Evolutionary conservation across 1,139 yeast species (phyloP), one percentile per base, ranked within the genome.

Genomic region (Trichomonascaceae sp.): DNA sequence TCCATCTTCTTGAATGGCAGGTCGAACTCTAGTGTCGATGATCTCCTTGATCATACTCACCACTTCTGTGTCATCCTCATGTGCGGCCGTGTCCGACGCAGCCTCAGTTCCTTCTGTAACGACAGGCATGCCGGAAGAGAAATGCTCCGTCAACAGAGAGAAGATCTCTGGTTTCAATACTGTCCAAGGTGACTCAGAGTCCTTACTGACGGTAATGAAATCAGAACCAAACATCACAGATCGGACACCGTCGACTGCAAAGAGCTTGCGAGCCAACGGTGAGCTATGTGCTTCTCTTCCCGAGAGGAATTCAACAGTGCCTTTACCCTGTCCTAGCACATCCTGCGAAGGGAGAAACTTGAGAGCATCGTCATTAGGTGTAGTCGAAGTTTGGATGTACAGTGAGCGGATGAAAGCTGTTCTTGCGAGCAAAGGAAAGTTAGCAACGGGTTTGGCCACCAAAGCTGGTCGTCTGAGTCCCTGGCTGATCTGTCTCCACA

Each of bases 301-400:
- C 36, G 76, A 68, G 17, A 84, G 63, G 54, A 76, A 76, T 60
- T 82, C 76, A 48, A 63, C 52, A 20, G 74, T 67, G 18, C 60
- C 64, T 11, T 71, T 63, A 26, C 52, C 54, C 11, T 59, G 60
- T 16, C 74, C 76, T 4, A 73, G 58, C 13, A 73, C 68, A 35
- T 67, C 64, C 32, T 71, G 74, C 5, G 80, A 67, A 1, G 98
- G 96, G 16, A 82, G 59, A 40, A 85, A 89, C 59, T 89, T 89
- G 40, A 89, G 62, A 0, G 98, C 97, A 56, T 89, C 81, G 28
- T 76, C 87, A 50, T 89, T 89, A 3, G 98, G 98, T 0, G 98
- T 89, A 3, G 80, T 60, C 11, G 74, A 62, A 0, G 84, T 74
- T 45, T 75, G 76, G 26, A 73, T 67, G 43, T 58, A 62, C 44